phyloP scores from a whole-genome alignment of 441 rosid genomes.

The Melastoma candidum region DNA sequence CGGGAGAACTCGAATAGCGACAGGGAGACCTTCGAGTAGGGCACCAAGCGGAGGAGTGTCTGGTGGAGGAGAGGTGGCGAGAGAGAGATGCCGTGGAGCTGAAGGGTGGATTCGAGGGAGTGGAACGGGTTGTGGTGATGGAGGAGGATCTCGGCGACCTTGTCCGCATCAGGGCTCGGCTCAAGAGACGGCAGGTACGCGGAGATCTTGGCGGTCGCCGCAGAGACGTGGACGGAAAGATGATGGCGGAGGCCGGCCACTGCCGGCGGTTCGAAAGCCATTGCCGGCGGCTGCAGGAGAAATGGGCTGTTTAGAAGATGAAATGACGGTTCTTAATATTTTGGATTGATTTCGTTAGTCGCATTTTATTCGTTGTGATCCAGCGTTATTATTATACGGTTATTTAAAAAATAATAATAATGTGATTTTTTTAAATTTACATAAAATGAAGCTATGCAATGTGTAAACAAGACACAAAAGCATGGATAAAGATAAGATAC shows the following conservation, averaged over 20 bases:
- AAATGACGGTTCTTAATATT: too few species aligned
- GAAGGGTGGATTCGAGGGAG: constrained; percentile 70
- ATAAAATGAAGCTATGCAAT: too few species aligned
- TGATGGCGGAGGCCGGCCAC: background rate
- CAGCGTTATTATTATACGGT: too few species aligned
- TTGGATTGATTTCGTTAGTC: too few species aligned
- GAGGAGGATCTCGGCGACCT: constrained; percentile 51
- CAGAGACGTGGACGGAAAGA: constrained; percentile 19
- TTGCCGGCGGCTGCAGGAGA: too few species aligned
- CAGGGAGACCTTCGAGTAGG: constrained; percentile 71
- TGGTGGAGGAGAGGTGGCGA: constrained; percentile 55
- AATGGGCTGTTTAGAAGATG: too few species aligned
- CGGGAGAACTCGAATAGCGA: constrained; percentile 61
- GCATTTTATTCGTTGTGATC: too few species aligned
- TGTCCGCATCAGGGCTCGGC: constrained; percentile 63
- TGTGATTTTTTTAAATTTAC: too few species aligned
- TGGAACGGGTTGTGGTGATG: constrained; percentile 88
- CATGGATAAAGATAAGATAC: too few species aligned
- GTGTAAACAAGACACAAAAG: too few species aligned
- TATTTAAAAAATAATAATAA: too few species aligned
- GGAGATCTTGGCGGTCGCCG: constrained; percentile 17
- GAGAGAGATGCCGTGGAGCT: constrained; percentile 68
- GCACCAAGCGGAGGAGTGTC: constrained; percentile 84
- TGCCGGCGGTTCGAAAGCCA: too few species aligned
- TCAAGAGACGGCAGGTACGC: constrained; percentile 39